These are phyloP conservation scores for Penicillium decumbens DNA, from an alignment of 2,329 filamentous ascomycete species.

Conservation along the genomic window DNA sequence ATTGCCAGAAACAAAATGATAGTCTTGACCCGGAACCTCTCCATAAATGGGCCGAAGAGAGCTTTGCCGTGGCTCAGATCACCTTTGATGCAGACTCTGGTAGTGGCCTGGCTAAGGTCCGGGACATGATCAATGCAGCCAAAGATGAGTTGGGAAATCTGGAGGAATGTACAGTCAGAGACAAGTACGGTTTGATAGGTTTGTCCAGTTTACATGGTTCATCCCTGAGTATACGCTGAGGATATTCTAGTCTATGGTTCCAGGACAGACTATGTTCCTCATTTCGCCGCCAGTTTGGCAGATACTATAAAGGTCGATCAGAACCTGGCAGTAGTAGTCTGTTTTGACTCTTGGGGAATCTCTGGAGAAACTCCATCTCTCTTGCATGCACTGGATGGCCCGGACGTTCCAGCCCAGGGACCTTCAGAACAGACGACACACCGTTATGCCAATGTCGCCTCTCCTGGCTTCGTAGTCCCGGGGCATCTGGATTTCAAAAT, in stretches of 20 bases:
- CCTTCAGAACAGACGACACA: neutral
- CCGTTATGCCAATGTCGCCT: slow-evolving; percentile 46
- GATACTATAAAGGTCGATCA: neutral
- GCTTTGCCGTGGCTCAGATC: slow-evolving; percentile 59
- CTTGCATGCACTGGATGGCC: slow-evolving; percentile 13
- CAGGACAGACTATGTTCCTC: slow-evolving; percentile 18
- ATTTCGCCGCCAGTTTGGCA: slow-evolving; percentile 11
- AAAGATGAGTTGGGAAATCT: slow-evolving; percentile 14
- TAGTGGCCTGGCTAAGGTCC: slow-evolving; percentile 13
- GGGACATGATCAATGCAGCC: slow-evolving; percentile 9
- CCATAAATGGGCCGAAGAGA: slow-evolving; percentile 68
- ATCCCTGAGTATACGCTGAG: neutral
- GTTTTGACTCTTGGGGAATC: slow-evolving; percentile 19
- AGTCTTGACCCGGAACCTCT: slow-evolving; percentile 52
- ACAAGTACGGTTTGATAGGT: slow-evolving; percentile 24
- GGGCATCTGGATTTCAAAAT: slow-evolving; percentile 51
- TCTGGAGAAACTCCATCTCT: slow-evolving; percentile 6
- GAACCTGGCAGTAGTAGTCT: slow-evolving; percentile 13
- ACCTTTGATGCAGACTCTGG: slow-evolving; percentile 11
- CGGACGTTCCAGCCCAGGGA: neutral
- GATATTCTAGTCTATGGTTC: slow-evolving; percentile 25
- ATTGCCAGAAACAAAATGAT: slow-evolving; percentile 30
- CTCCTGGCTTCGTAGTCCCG: slow-evolving; percentile 48
- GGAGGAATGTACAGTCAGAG: slow-evolving; percentile 24
- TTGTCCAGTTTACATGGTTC: neutral